phyloP scores from a whole-genome alignment of 768 basidiomycete genomes.

The Panaeolus papilionaceus region DNA sequence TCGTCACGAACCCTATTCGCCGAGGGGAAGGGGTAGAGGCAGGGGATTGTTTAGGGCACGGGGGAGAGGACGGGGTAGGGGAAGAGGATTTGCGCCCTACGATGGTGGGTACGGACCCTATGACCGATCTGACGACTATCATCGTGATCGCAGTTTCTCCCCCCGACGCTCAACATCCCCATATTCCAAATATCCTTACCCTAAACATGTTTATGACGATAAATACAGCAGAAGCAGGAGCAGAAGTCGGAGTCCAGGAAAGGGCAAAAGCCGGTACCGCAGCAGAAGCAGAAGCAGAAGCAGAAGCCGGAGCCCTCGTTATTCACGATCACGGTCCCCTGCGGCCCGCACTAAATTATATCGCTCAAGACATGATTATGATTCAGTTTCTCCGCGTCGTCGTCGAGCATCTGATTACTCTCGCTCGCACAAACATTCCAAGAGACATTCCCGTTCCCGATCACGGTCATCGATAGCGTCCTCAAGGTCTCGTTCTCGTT shows the following conservation, averaged over 20 bases:
- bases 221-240: background rate
- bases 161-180: background rate
- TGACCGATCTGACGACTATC: background rate
- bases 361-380: constrained; percentile 1
- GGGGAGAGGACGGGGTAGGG: background rate
- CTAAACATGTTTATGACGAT: background rate
- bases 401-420: background rate
- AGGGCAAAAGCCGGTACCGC: background rate
- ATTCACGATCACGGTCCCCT: background rate
- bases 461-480: background rate
- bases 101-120: background rate
- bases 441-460: background rate
- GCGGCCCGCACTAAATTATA: background rate
- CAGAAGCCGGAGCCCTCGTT: background rate
- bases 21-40: background rate
- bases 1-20: background rate
- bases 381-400: background rate
- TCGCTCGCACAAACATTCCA: background rate
- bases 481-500: background rate
- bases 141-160: background rate
- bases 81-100: background rate
- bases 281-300: background rate
- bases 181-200: background rate
- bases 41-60: background rate
- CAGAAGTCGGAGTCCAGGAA: background rate